phyloP scores from a whole-genome alignment of 2,329 filamentous ascomycete genomes.

The Camptophora hylomeconis region DNA sequence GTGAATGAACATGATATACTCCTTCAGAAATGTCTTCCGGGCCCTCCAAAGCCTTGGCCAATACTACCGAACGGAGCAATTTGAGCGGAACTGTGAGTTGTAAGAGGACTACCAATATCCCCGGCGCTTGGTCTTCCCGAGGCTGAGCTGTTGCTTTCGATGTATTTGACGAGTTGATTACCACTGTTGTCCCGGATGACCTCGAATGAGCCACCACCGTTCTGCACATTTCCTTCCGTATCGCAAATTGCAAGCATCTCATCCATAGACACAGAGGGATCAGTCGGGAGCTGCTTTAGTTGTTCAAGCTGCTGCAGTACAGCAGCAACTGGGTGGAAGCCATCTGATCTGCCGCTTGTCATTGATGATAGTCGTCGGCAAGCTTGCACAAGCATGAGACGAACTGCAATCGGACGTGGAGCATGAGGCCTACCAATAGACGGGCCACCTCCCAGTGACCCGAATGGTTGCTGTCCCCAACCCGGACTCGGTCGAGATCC shows the following conservation, averaged over 20 bases:
- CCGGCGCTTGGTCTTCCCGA: slow-evolving; percentile 40
- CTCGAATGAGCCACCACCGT: slow-evolving; percentile 83
- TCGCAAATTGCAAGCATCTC: slow-evolving; percentile 80
- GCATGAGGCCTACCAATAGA: slow-evolving; percentile 35
- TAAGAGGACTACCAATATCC: slow-evolving; percentile 56
- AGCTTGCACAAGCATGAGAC: slow-evolving; percentile 62
- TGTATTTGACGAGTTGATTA: slow-evolving; percentile 32
- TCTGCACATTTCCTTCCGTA: slow-evolving; percentile 72
- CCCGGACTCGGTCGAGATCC: slow-evolving; percentile 19
- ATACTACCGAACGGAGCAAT: slow-evolving; percentile 25
- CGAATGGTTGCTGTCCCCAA: slow-evolving; percentile 33
- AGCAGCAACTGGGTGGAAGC: slow-evolving; percentile 56
- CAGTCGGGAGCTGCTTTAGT: slow-evolving; percentile 42
- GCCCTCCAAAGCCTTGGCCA: slow-evolving; percentile 20
- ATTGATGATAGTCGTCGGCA: slow-evolving; percentile 50
- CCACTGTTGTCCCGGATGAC: slow-evolving; percentile 40
- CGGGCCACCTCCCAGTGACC: slow-evolving; percentile 28
- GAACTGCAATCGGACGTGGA: slow-evolving; percentile 55
- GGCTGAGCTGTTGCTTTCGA: slow-evolving; percentile 37
- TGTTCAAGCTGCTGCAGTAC: slow-evolving; percentile 53
- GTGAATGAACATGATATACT: no score
- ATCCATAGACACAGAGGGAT: slow-evolving; percentile 41
- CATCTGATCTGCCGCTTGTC: slow-evolving; percentile 35
- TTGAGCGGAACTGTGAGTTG: slow-evolving; percentile 29
- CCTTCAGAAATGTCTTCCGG: slow-evolving; percentile 16